Percentiles rank a stretch among this genome's conserved stretches.
phyloP scores from a whole-genome alignment of 495 filamentous ascomycete genomes.

The Podospora australis region DNA sequence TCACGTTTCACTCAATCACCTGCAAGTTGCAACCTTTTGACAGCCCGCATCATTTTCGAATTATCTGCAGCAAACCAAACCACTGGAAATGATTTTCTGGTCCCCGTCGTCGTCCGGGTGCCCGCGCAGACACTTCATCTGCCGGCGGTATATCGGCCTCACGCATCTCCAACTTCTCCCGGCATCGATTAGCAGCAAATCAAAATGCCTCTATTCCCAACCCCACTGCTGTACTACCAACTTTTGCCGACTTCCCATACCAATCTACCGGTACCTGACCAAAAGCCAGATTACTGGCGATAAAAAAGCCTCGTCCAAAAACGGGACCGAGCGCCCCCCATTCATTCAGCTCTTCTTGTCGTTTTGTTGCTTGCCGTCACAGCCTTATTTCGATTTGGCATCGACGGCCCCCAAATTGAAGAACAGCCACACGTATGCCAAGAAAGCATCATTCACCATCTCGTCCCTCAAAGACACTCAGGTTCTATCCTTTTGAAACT shows the following conservation, averaged over 20 bases:
- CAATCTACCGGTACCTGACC: neutral
- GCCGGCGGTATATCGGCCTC: neutral
- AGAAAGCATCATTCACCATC: too few species aligned
- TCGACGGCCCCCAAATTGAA: too few species aligned
- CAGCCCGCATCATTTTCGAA: neutral
- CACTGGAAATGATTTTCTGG: neutral
- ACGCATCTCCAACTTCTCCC: neutral
- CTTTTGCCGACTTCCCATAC: neutral
- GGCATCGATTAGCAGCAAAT: neutral
- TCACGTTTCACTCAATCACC: neutral
- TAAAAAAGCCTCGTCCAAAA: too few species aligned
- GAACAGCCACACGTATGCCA: too few species aligned
- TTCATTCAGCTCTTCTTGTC: too few species aligned
- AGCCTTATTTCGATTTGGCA: too few species aligned
- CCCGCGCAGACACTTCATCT: neutral
- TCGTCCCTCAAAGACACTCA: too few species aligned
- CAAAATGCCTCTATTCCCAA: neutral
- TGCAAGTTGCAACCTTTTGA: neutral
- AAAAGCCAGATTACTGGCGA: too few species aligned
- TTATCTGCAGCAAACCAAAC: neutral
- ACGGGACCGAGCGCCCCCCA: too few species aligned
- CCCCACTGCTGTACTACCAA: neutral
- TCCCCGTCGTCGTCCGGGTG: neutral
- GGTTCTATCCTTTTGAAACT: too few species aligned
- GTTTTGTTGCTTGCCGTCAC: too few species aligned